A percentile compares a stretch with the other conserved stretches of the same genome.
Conservation (phyloP, 1,139 yeast species). For the Keqinozyma sinolaborantium region DNA sequence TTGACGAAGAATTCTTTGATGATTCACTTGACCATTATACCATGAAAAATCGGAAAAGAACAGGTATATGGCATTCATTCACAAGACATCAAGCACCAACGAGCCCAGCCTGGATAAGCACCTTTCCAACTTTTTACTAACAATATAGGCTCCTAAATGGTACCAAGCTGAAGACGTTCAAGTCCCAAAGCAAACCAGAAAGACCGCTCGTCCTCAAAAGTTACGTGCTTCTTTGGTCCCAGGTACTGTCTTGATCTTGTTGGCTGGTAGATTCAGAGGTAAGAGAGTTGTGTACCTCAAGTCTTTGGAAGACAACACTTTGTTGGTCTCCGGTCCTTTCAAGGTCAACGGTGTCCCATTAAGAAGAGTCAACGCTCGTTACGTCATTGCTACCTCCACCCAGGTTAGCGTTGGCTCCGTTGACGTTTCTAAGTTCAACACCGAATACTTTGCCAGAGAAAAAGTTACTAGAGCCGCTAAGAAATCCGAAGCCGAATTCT, state of each 20-base stretch:
- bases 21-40: neutral
- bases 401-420: conserved; percentile 75
- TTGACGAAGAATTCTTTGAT: too few species aligned
- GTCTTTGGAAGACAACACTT: conserved; percentile 97
- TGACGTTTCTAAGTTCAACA: conserved; percentile 90
- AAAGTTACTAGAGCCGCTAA: conserved; percentile 61
- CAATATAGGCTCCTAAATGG: conserved; percentile 85
- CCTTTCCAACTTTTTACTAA: conserved; percentile 27
- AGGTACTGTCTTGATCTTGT: conserved; percentile 96
- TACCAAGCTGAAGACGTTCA: conserved; percentile 94
- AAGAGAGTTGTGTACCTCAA: conserved; percentile 99
- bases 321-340: conserved; percentile 99
- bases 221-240: conserved; percentile 96
- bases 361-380: conserved; percentile 98
- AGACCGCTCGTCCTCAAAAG: conserved; percentile 92
- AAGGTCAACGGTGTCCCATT: conserved; percentile 99
- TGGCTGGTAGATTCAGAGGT: conserved; percentile 99
- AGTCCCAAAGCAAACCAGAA: conserved; percentile 83
- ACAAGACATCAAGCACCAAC: too few species aligned
- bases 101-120: too few species aligned
- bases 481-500: conserved; percentile 94
- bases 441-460: conserved; percentile 97
- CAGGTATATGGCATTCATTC: too few species aligned
- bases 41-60: neutral
- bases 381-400: conserved; percentile 99